Conservation (phyloP, 768 basidiomycete genomes). For the Leccinum obscurum region DNA sequence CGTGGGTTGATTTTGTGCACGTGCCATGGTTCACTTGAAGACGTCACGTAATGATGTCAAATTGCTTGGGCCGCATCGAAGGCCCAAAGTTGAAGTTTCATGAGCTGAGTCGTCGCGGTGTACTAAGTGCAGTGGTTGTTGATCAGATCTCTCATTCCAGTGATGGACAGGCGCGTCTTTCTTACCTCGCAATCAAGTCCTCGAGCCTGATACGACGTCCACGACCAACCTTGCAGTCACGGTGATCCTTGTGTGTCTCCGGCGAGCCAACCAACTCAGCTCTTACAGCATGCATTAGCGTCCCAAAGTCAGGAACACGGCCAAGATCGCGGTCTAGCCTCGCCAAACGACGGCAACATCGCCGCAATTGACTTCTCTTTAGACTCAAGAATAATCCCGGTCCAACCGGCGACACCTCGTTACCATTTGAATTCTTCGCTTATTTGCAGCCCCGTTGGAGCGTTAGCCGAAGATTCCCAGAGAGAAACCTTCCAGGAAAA, state of each 20-base stretch:
- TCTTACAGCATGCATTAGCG: conserved; percentile 48
- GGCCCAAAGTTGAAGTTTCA: neutral
- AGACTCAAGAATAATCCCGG: conserved; percentile 42
- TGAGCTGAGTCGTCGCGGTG: conserved; percentile 8
- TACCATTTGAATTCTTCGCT: conserved; percentile 45
- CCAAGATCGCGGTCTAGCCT: conserved; percentile 9
- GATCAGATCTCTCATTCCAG: conserved; percentile 13
- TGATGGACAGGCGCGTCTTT: conserved; percentile 43
- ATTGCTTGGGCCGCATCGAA: neutral
- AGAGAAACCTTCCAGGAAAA: conserved; percentile 45
- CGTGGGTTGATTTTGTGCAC: conserved; percentile 32
- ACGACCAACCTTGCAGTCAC: conserved; percentile 29
- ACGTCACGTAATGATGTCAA: neutral
- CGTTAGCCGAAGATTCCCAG: conserved; percentile 45
- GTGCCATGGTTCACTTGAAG: conserved; percentile 1
- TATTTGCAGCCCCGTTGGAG: conserved; percentile 16
- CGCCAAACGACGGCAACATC: conserved; percentile 22
- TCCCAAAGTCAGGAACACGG: conserved; percentile 18
- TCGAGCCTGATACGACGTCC: conserved; percentile 14
- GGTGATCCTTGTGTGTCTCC: conserved; percentile 42
- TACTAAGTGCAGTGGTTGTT: neutral
- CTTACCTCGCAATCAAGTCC: conserved; percentile 10
- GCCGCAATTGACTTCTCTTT: conserved; percentile 39
- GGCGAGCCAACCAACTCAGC: conserved; percentile 35
- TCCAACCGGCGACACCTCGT: conserved; percentile 38